Base-by-base conservation (phyloP, 495 filamentous ascomycete species). In the Penicillium bialowiezense region DNA sequence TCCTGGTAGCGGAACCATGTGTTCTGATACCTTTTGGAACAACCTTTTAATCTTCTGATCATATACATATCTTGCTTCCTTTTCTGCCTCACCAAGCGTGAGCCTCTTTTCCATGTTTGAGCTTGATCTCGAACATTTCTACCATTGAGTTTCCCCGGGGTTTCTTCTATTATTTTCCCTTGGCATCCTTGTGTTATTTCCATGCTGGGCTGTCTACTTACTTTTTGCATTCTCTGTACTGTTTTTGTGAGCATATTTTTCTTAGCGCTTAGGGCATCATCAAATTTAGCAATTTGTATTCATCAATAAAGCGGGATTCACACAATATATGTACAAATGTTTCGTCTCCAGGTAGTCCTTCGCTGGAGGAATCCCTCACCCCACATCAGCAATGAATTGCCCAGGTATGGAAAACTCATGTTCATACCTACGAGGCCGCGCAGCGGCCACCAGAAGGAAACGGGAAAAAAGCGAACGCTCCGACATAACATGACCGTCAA, bases 261-360 rank as follows among this genome's bases (percentile, higher is more conserved):
- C 56, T 63, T 52, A 60, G 60, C 60, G 60, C 54, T 57, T 58
- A 29, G 50, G 49, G 60, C 60, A 63, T 63, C 57, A 14, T 48
- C 36, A 21, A 48, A 48, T 48, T 23, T 48, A 48, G 45, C 45
- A 40, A 39, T 34, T 48, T 48, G 35, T 17, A 39, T 48, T 21
- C 29, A 39, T 40, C 45, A 48, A 48, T 48, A 32, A 28, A 47
- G 45, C 35, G 45, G 45, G 45, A 26, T 26, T 26, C n/a, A n/a
- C n/a, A n/a, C n/a, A n/a, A n/a, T n/a, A n/a, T n/a, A n/a, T n/a
- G n/a, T n/a, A n/a, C n/a, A n/a, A n/a, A n/a, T n/a, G n/a, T n/a
- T n/a, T n/a, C n/a, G n/a, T n/a, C n/a, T n/a, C n/a, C n/a, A n/a
- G n/a, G n/a, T n/a, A n/a, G n/a, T n/a, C n/a, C n/a, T n/a, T n/a